phyloP scores from a whole-genome alignment of 768 basidiomycete species.

The Fistulinella prunicolor region DNA sequence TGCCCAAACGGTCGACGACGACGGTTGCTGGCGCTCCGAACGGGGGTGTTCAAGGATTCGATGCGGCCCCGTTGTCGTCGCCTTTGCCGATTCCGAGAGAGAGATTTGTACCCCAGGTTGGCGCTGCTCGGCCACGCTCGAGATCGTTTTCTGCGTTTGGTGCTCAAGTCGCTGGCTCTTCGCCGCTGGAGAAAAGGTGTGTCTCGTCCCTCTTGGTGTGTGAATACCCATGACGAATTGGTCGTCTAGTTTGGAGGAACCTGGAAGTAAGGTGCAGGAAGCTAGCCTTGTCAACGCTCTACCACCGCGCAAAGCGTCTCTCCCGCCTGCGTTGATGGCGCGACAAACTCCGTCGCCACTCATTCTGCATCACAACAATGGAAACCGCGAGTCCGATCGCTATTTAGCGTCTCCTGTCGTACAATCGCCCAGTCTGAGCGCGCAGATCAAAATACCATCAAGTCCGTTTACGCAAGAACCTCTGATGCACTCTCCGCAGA shows the following conservation, averaged over 20 bases:
- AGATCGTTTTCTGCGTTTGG: conserved; percentile 77
- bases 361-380: conserved; percentile 4
- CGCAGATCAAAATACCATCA: conserved; percentile 29
- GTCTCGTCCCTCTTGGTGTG: conserved; percentile 7
- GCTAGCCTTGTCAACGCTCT: neutral
- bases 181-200: conserved; percentile 9
- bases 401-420: conserved; percentile 3
- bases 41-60: neutral
- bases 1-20: conserved; percentile 21
- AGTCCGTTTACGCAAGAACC: conserved; percentile 37
- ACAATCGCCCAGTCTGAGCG: conserved; percentile 40
- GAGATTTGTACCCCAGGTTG: conserved; percentile 60
- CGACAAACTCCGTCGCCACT: conserved; percentile 22
- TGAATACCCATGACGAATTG: conserved; percentile 1
- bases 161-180: conserved; percentile 18
- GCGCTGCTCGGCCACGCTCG: conserved; percentile 53
- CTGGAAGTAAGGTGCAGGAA: conserved; percentile 8
- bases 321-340: conserved; percentile 23
- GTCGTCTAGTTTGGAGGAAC: conserved; percentile 27
- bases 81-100: conserved; percentile 46
- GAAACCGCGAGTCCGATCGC: conserved; percentile 2
- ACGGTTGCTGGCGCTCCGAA: neutral
- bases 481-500: conserved; percentile 5
- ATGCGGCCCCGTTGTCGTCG: neutral
- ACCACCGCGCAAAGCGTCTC: conserved; percentile 4